These are phyloP conservation scores for Rhytidiadelphus loreus DNA, from an alignment of 225 moss, liverwort and hornwort species.

Conservation along the genomic window DNA sequence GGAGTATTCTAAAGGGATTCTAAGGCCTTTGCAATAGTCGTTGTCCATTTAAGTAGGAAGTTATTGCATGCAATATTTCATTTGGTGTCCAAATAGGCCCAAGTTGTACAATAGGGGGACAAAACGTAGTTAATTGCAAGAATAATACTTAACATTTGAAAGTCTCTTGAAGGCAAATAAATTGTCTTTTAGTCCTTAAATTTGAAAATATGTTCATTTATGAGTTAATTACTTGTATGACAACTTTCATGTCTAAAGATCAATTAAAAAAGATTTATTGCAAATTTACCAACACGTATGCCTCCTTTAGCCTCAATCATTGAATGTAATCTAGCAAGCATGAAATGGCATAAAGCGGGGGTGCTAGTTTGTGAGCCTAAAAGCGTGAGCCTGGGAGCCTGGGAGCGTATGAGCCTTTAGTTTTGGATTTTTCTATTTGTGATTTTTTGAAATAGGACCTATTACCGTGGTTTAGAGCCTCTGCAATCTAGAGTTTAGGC, in stretches of 20 bases:
- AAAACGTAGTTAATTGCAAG: background rate
- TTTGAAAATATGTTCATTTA: too few relatives aligned
- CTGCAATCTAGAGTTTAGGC: too few relatives aligned
- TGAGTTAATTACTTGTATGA: background rate
- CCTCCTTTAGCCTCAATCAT: background rate
- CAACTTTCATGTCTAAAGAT: background rate
- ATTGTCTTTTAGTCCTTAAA: background rate
- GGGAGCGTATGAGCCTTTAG: too few relatives aligned
- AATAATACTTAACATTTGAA: background rate
- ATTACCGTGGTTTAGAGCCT: too few relatives aligned
- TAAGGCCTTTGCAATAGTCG: too few relatives aligned
- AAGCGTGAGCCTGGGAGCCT: too few relatives aligned
- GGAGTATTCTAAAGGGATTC: rapidly evolving
- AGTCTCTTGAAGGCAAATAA: background rate
- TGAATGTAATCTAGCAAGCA: too few relatives aligned
- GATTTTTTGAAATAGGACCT: too few relatives aligned
- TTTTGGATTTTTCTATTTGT: too few relatives aligned
- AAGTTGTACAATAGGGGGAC: background rate
- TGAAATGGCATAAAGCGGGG: background rate
- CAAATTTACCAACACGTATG: background rate
- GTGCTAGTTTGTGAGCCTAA: too few relatives aligned
- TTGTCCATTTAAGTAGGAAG: background rate
- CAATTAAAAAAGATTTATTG: background rate
- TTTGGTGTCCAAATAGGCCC: background rate
- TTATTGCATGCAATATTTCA: background rate